Conservation (phyloP, 2,329 filamentous ascomycete genomes). For the Chrysoporthe puriensis region DNA sequence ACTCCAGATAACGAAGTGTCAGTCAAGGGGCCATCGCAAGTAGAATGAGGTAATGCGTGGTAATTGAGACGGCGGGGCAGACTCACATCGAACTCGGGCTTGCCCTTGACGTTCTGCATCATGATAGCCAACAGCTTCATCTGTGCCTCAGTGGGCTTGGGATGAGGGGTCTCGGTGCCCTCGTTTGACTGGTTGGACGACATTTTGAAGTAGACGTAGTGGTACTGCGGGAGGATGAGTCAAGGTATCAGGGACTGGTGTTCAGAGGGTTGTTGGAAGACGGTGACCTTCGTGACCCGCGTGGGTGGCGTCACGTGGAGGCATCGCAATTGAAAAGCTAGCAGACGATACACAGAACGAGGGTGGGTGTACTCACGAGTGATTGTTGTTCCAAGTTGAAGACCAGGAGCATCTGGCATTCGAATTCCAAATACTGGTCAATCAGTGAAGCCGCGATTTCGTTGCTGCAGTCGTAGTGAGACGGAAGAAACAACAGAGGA, state of each 20-base stretch:
- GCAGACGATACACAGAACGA: not conserved
- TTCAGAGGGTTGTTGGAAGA: not conserved
- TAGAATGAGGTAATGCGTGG: not conserved
- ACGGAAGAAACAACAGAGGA: not conserved
- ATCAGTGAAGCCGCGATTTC: not conserved
- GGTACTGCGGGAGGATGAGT: too few species aligned
- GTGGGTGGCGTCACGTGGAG: not conserved
- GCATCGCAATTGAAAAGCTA: not conserved
- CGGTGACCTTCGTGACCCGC: not conserved
- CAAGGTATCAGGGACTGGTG: not conserved
- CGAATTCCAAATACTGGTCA: not conserved
- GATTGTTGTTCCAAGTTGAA: not conserved
- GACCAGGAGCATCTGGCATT: not conserved
- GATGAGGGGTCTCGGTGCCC: constrained; percentile 3
- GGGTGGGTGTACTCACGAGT: not conserved
- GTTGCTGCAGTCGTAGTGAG: not conserved
- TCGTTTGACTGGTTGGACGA: constrained; percentile 4
- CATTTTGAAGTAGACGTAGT: constrained; percentile 7
- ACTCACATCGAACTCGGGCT: constrained; percentile 30
- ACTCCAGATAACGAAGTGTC: constrained; percentile 14
- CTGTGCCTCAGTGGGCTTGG: constrained; percentile 25
- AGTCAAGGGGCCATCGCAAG: not conserved
- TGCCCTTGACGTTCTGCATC: constrained; percentile 26
- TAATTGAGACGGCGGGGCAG: not conserved
- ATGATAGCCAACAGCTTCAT: constrained; percentile 27